phyloP scores from a whole-genome alignment of 2,329 filamentous ascomycete species.

The Thelonectria blattea region DNA sequence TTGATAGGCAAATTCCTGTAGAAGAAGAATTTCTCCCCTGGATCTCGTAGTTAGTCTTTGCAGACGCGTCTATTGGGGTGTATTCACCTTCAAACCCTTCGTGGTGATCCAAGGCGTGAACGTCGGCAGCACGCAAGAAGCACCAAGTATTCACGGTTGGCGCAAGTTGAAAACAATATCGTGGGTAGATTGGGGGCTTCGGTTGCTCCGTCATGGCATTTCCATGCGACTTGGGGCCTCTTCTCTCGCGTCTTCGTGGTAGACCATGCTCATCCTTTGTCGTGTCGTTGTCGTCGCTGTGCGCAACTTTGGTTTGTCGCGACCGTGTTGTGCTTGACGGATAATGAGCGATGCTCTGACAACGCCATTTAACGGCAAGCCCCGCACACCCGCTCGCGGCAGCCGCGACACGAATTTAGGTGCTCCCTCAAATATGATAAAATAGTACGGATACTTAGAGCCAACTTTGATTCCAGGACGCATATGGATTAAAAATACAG shows the following conservation, averaged over 20 bases:
- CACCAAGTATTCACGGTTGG: conserved; percentile 67
- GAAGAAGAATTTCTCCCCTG: conserved; percentile 66
- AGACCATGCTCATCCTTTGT: conserved; percentile 11
- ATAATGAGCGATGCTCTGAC: neutral
- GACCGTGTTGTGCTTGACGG: conserved; percentile 6
- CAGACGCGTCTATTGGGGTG: neutral
- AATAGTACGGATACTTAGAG: too few relatives aligned
- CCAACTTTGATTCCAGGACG: too few relatives aligned
- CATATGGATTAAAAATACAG: too few relatives aligned
- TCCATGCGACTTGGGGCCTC: conserved; percentile 26
- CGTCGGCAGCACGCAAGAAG: conserved; percentile 58
- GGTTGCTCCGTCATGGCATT: conserved; percentile 58
- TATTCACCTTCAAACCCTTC: conserved; percentile 59
- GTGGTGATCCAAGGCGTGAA: conserved; percentile 54
- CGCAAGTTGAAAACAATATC: conserved; percentile 68
- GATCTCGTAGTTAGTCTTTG: conserved; percentile 14
- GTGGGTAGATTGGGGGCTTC: conserved; percentile 57
- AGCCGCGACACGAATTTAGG: neutral
- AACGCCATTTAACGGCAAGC: neutral
- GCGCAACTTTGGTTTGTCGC: conserved; percentile 6
- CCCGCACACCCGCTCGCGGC: neutral
- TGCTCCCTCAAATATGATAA: too few relatives aligned
- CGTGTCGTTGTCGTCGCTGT: conserved; percentile 6
- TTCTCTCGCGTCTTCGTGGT: conserved; percentile 17
- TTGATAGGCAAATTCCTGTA: conserved; percentile 76